A percentile compares a stretch with the other conserved stretches of the same genome.
phyloP scores from a whole-genome alignment of 257 asterid genomes.

The Gynochthodes officinalis region DNA sequence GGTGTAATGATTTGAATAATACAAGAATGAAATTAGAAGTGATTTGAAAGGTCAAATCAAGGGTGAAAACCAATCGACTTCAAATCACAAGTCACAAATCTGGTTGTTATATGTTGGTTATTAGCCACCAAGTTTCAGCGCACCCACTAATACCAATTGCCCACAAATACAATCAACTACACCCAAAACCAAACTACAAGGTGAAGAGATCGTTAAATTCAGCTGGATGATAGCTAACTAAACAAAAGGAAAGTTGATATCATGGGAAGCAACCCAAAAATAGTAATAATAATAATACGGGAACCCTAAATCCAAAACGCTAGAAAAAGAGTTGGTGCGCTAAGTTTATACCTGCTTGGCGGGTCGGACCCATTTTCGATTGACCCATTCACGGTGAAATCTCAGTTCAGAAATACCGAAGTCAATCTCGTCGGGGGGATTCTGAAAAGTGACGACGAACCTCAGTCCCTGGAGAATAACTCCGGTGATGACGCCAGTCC shows the following conservation, averaged over 20 bases:
- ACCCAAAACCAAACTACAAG: background rate
- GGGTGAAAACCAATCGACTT: too few species aligned
- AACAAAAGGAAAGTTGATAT: too few species aligned
- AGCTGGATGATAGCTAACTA: background rate
- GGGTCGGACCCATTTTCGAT: constrained; percentile 54
- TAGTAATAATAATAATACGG: too few species aligned
- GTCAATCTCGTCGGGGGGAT: constrained; percentile 57
- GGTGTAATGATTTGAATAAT: too few species aligned
- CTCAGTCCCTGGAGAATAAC: constrained; percentile 25
- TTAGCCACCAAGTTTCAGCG: too few species aligned
- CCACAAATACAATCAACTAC: too few species aligned
- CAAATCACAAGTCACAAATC: background rate
- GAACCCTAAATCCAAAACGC: background rate
- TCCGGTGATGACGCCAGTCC: constrained; percentile 47
- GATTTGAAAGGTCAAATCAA: background rate
- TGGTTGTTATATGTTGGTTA: too few species aligned
- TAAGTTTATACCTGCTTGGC: constrained; percentile 38
- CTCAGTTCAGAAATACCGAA: constrained; percentile 50
- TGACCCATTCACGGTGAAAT: constrained; percentile 62
- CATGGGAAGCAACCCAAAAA: background rate
- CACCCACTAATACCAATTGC: too few species aligned
- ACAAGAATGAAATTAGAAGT: background rate
- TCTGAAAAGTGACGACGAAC: constrained; percentile 39
- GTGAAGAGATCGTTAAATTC: background rate
- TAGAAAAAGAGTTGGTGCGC: background rate